Base-by-base conservation (phyloP, 2,329 filamentous ascomycete genomes). In the Microcera coccophila region DNA sequence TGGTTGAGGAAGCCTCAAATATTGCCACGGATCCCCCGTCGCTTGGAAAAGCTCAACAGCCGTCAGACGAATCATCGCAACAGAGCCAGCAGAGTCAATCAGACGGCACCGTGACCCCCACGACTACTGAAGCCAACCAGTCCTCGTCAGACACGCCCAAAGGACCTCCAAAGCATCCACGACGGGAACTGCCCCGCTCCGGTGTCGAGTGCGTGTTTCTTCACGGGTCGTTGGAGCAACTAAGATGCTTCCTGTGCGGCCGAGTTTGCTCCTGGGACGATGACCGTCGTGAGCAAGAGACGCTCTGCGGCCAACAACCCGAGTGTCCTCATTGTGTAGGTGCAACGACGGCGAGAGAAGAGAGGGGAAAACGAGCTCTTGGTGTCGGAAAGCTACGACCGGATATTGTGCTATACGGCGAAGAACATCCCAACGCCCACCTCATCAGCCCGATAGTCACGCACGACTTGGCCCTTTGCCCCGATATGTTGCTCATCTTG, bases 351-450 rank as follows among this genome's bases (percentile, higher is more conserved):
- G 78, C 78, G 5, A 72, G 84, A 22, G 74, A 81, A 50, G 81
- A 82, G 47, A 76, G 70, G 38, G 84, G 84, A 11, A 85, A 86
- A 57, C 74, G 84, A 45, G 80, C 79, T 0, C 68, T 86, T 5
- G 81, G 81, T 3, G 75, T 87, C 3, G 84, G 84, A 24, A 81
- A 82, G 47, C 69, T 88, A 15, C 72, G 84, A 29, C 84, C 84
- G 1, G 83, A 88, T 54, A 85, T 88, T 54, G 84, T 88, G 2
- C 69, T 88, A 1, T 88, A 87, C 55, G 84, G 84, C 17, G 84
- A 88, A 58, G 82, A 87, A 39, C 82, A 88, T 53, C 84, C 84
- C 1, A 77, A 77, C 22, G 79, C 81, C 2, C 79, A 85, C 45
- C 69, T 84, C 4, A 84, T 88, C 49, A 82, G 80, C 17, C 78